Evolutionary conservation across 2,329 filamentous ascomycete genomes (phyloP).

Genomic region (Curvularia lunata): DNA sequence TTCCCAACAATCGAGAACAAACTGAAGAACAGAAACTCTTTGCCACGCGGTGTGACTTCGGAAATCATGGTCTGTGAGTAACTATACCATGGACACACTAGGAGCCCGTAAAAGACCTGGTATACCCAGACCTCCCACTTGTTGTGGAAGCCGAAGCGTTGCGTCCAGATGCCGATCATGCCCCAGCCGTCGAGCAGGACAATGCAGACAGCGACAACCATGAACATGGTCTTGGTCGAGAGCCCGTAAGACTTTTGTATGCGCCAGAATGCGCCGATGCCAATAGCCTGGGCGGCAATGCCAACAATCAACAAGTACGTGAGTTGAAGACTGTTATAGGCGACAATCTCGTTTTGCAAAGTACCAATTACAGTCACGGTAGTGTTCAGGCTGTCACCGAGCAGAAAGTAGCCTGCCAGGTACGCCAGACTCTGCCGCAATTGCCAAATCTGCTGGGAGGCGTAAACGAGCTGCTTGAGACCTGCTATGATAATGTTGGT

Average conservation of each 20-base stretch:
- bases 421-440: slow-evolving; percentile 71
- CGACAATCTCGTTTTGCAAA: slow-evolving; percentile 68
- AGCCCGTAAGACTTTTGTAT: slow-evolving; percentile 66
- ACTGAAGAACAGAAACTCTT: slow-evolving; percentile 74
- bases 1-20: slow-evolving; percentile 73
- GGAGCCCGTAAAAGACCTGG: slow-evolving; percentile 66
- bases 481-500: slow-evolving; percentile 63
- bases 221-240: slow-evolving; percentile 72
- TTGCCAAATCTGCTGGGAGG: slow-evolving; percentile 65
- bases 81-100: slow-evolving; percentile 73
- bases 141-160: slow-evolving; percentile 61
- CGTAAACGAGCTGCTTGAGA: slow-evolving; percentile 64
- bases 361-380: slow-evolving; percentile 72
- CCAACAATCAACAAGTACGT: slow-evolving; percentile 72
- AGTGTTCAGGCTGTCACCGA: slow-evolving; percentile 74
- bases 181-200: slow-evolving; percentile 66
- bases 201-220: slow-evolving; percentile 66
- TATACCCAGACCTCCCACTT: slow-evolving; percentile 61
- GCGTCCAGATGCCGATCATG: slow-evolving; percentile 65
- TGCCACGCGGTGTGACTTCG: slow-evolving; percentile 70
- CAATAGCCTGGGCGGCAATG: slow-evolving; percentile 66
- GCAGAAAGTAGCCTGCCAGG: slow-evolving; percentile 67
- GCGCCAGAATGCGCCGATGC: slow-evolving; percentile 67
- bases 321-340: slow-evolving; percentile 68
- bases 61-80: slow-evolving; percentile 75